A percentile compares a stretch with the other conserved stretches of the same genome.
These are phyloP conservation scores for Platanus orientalis DNA, from an alignment of 164 flowering plant species.

Conservation along the genomic window DNA sequence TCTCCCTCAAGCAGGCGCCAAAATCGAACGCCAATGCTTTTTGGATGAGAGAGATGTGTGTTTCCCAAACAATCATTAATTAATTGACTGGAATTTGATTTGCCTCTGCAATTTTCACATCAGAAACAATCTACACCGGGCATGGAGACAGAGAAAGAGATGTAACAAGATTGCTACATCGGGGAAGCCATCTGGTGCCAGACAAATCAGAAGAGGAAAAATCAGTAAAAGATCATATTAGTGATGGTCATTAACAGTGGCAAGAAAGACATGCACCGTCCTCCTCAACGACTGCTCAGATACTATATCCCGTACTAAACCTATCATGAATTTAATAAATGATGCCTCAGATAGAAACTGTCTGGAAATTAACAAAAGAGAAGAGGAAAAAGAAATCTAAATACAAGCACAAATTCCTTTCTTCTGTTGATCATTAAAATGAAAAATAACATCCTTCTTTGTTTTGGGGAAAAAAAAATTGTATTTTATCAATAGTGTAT, in stretches of 20 bases:
- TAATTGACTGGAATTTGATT: conserved; percentile 8
- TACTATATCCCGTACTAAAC: too few species aligned
- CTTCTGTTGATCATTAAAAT: too few species aligned
- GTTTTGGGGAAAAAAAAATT: too few species aligned
- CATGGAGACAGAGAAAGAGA: not conserved
- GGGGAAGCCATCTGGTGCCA: conserved; percentile 18
- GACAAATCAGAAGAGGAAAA: not conserved
- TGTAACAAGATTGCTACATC: conserved; percentile 23
- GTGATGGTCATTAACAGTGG: too few species aligned
- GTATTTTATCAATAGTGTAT: not conserved
- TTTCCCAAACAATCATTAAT: conserved; percentile 27
- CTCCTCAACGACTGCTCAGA: too few species aligned
- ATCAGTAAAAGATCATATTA: conserved; percentile 7
- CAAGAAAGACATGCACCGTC: too few species aligned
- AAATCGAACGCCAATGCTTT: conserved; percentile 24
- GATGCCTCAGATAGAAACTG: too few species aligned
- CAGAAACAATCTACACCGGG: conserved; percentile 5
- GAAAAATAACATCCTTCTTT: too few species aligned
- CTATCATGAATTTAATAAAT: too few species aligned
- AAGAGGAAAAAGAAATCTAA: too few species aligned
- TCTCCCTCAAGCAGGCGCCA: conserved; percentile 33
- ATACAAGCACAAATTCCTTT: too few species aligned
- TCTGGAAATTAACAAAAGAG: too few species aligned
- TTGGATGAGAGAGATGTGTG: conserved; percentile 12
- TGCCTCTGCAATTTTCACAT: conserved; percentile 19